These are phyloP conservation scores for Fusarium neocosmosporiellum DNA, from an alignment of 2,329 filamentous ascomycete species.

Conservation along the genomic window DNA sequence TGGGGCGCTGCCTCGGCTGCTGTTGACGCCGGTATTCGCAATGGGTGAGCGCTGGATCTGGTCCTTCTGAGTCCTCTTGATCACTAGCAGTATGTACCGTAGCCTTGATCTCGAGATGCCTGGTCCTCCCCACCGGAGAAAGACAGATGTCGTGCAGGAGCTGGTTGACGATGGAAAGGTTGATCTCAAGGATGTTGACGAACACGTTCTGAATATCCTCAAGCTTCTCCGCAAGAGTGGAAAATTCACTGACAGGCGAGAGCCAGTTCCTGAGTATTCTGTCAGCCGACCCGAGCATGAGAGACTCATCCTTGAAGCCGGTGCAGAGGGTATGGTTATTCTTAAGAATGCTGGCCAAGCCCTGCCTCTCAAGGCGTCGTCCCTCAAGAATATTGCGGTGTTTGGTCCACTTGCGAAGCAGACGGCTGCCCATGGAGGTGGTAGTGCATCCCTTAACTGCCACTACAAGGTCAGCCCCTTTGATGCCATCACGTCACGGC, in stretches of 20 bases:
- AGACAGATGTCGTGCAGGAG: background rate
- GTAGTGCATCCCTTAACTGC: background rate
- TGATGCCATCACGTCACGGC: background rate
- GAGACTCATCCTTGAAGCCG: background rate
- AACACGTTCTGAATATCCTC: background rate
- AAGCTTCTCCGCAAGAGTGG: background rate
- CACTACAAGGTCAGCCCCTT: background rate
- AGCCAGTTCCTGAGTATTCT: background rate
- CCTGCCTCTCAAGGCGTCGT: background rate
- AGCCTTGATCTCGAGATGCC: background rate
- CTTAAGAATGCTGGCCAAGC: background rate
- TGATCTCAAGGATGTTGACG: background rate
- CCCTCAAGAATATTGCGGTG: background rate
- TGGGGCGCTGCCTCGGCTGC: background rate
- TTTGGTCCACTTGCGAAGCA: background rate
- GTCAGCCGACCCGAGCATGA: background rate
- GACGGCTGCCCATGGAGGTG: background rate
- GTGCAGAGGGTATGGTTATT: background rate
- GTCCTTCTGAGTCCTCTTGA: background rate
- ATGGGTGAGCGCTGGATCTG: background rate
- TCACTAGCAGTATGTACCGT: background rate
- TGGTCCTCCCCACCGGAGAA: background rate
- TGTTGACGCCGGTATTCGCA: background rate
- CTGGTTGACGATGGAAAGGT: background rate
- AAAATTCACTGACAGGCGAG: background rate